Evolutionary conservation across 1,284 basidiomycete genomes (phyloP).

Genomic region (Ganoderma meredithae): DNA sequence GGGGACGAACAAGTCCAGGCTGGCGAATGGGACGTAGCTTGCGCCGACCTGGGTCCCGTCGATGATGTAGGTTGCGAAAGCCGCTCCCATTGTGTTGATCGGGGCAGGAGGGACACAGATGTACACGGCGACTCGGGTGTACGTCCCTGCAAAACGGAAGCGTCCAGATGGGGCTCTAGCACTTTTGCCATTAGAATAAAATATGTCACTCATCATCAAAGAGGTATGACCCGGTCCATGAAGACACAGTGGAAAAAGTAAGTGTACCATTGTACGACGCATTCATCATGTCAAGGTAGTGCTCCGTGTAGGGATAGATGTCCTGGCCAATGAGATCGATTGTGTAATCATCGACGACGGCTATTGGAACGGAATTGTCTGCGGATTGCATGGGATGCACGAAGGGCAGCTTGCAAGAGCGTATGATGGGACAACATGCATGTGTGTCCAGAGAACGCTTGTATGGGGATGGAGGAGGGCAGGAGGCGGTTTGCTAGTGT

Average conservation of each 20-base stretch:
- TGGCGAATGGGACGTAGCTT: neutral
- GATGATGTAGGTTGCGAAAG: constrained; percentile 2
- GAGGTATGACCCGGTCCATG: neutral
- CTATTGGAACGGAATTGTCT: neutral
- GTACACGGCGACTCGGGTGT: constrained; percentile 5
- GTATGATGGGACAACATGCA: neutral
- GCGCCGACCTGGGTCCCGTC: neutral
- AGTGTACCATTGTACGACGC: neutral
- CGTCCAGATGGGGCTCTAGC: neutral
- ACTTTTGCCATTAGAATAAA: neutral
- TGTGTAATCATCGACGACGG: neutral
- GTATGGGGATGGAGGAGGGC: neutral
- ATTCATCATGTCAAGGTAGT: neutral
- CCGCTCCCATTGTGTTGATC: neutral
- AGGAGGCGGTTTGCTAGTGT: neutral
- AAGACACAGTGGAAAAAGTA: neutral
- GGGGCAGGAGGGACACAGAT: neutral
- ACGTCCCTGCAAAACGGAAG: neutral
- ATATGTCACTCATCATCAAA: neutral
- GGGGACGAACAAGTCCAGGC: neutral
- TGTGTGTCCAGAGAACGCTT: neutral
- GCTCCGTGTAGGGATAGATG: neutral
- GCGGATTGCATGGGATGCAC: neutral
- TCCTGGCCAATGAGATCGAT: neutral
- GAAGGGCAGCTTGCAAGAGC: neutral